These are phyloP conservation scores for Hyparrhenia diplandra DNA, from an alignment of 176 grass and related monocot species.

Conservation along the genomic window DNA sequence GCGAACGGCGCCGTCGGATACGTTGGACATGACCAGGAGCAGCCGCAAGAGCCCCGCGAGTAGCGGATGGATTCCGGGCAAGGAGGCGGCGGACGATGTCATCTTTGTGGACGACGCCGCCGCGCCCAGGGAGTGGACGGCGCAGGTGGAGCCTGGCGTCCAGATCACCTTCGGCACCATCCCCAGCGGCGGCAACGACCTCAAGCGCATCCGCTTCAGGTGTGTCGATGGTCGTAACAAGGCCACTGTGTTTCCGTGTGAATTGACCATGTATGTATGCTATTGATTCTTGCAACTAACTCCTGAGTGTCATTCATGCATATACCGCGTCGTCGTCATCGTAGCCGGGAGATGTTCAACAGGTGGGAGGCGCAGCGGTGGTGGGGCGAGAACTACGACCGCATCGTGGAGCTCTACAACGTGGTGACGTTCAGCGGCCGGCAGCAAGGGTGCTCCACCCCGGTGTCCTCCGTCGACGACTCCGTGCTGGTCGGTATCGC, in stretches of 20 bases:
- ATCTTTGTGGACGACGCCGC: conserved; percentile 40
- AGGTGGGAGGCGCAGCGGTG: conserved; percentile 99
- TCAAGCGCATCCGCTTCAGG: conserved; percentile 99
- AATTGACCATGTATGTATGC: too few species aligned
- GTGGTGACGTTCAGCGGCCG: conserved; percentile 77
- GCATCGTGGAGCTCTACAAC: conserved; percentile 98
- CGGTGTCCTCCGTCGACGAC: conserved; percentile 80
- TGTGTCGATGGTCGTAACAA: not conserved
- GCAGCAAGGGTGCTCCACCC: conserved; percentile 70
- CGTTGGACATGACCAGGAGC: conserved; percentile 40
- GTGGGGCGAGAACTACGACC: conserved; percentile 99
- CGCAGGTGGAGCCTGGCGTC: conserved; percentile 93
- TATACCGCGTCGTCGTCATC: not conserved
- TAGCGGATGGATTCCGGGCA: not conserved
- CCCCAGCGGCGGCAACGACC: conserved; percentile 73
- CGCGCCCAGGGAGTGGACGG: conserved; percentile 76
- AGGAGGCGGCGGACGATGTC: conserved; percentile 29
- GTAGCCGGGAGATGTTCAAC: conserved; percentile 91
- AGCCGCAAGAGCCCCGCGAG: conserved; percentile 22
- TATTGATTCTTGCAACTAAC: not conserved
- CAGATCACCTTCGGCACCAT: conserved; percentile 95
- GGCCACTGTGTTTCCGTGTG: too few species aligned
- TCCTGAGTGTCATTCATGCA: not conserved
- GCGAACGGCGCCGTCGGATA: conserved; percentile 29
- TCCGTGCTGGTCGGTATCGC: conserved; percentile 28